A percentile compares a stretch with the other conserved stretches of the same genome.
phyloP scores from a whole-genome alignment of 139 green algal genomes.

The Diplosphaera chodatii region DNA sequence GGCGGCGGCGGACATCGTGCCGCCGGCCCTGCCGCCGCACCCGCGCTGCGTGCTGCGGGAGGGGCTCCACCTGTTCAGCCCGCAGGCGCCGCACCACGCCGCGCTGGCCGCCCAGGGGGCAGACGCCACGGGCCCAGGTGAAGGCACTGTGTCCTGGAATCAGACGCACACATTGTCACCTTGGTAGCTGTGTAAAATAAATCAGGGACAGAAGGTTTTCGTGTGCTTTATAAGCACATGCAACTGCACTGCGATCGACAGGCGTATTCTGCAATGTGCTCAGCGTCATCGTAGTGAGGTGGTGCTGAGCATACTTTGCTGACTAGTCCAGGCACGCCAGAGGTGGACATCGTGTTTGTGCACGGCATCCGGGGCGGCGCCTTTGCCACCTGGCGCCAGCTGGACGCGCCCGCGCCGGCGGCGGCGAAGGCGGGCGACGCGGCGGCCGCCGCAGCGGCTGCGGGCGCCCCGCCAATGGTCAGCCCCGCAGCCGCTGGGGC shows the following conservation, averaged over 20 bases:
- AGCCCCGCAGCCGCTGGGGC: background rate
- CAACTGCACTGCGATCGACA: too few relatives aligned
- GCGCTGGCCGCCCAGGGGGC: slow-evolving; percentile 32
- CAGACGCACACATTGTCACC: too few relatives aligned
- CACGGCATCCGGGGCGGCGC: slow-evolving; percentile 81
- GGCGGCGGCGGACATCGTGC: too few relatives aligned
- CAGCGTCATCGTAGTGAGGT: too few relatives aligned
- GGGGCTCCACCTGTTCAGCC: slow-evolving; percentile 67
- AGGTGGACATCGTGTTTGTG: slow-evolving; percentile 82
- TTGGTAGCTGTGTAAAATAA: too few relatives aligned
- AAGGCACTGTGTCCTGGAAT: too few relatives aligned
- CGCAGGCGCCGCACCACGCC: slow-evolving; percentile 52
- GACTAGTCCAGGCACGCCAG: slow-evolving; percentile 17
- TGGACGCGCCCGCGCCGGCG: slow-evolving; percentile 2
- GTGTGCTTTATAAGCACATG: too few relatives aligned
- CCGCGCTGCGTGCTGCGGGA: slow-evolving; percentile 39
- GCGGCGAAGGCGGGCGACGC: background rate
- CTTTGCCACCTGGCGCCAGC: slow-evolving; percentile 72
- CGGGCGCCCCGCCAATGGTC: background rate
- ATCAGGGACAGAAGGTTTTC: too few relatives aligned
- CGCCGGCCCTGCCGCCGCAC: too few relatives aligned
- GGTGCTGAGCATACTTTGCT: background rate
- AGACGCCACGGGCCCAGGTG: slow-evolving; percentile 13
- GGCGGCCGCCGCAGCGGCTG: background rate
- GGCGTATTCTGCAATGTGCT: too few relatives aligned